These are phyloP conservation scores for Colletotrichum karsti DNA, from an alignment of 2,329 filamentous ascomycete genomes.

Conservation along the genomic window DNA sequence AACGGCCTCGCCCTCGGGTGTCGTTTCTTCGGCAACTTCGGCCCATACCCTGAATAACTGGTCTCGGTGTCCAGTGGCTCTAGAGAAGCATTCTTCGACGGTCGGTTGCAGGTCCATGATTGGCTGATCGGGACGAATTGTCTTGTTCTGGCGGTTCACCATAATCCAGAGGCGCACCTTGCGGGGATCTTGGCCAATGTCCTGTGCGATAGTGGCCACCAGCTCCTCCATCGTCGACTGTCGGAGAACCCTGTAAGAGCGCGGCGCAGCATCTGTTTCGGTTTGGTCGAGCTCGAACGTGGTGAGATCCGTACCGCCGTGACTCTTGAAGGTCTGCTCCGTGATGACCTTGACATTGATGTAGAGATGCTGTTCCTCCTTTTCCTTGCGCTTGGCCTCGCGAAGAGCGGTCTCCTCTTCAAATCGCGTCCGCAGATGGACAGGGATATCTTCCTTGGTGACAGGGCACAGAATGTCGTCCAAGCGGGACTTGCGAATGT, in stretches of 20 bases:
- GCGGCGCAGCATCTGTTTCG: conserved; percentile 75
- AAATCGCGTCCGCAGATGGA: conserved; percentile 75
- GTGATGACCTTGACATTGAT: conserved; percentile 85
- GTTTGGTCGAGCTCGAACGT: conserved; percentile 68
- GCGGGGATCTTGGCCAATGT: conserved; percentile 73
- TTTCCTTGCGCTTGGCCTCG: conserved; percentile 84
- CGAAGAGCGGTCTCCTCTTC: conserved; percentile 82
- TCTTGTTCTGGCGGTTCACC: conserved; percentile 99
- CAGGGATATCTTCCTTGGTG: conserved; percentile 79
- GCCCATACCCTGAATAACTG: conserved; percentile 85
- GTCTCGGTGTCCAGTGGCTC: conserved; percentile 69
- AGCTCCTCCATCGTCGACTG: conserved; percentile 82
- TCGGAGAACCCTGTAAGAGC: conserved; percentile 76
- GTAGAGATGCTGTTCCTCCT: conserved; percentile 94
- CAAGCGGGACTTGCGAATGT: conserved; percentile 87
- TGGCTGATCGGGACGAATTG: conserved; percentile 87
- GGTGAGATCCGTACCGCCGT: conserved; percentile 86
- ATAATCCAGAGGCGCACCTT: conserved; percentile 91
- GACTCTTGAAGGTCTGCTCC: conserved; percentile 80
- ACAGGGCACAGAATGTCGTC: conserved; percentile 84
- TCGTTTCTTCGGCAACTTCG: conserved; percentile 76
- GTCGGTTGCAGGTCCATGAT: conserved; percentile 81
- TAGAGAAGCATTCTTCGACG: conserved; percentile 72
- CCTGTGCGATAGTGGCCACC: conserved; percentile 73
- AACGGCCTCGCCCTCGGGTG: conserved; percentile 72